These are phyloP conservation scores for Metschnikowia continentalis DNA, from an alignment of 805 yeast genomes.

Conservation along the genomic window DNA sequence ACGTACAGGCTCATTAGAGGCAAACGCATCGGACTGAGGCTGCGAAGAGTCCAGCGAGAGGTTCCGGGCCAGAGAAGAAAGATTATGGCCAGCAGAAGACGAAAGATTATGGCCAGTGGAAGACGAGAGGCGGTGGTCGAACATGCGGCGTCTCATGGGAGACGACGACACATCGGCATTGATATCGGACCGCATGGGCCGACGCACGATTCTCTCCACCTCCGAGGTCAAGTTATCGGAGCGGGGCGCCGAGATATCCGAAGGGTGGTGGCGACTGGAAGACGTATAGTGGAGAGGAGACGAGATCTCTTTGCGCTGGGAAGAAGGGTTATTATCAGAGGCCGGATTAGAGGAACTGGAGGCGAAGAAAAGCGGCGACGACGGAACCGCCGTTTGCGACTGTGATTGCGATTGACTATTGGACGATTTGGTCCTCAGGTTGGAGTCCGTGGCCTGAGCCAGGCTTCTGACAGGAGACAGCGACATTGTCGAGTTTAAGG, in stretches of 20 bases:
- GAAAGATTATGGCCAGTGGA: constrained; percentile 13
- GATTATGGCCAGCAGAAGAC: constrained; percentile 10
- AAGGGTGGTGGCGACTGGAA: constrained; percentile 26
- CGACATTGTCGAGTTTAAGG: constrained; percentile 10
- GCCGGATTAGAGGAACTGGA: constrained; percentile 43
- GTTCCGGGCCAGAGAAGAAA: not conserved
- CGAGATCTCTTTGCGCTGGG: constrained; percentile 33
- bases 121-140: constrained; percentile 37
- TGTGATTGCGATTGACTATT: constrained; percentile 35
- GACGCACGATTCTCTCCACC: constrained; percentile 40
- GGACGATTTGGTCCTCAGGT: constrained; percentile 1
- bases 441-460: constrained; percentile 12
- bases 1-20: constrained; percentile 65
- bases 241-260: constrained; percentile 37
- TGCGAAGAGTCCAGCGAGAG: constrained; percentile 22
- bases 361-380: constrained; percentile 54
- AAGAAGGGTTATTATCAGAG: constrained; percentile 27
- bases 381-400: constrained; percentile 43
- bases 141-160: constrained; percentile 51
- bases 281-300: constrained; percentile 52
- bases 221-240: constrained; percentile 45
- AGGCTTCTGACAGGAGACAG: constrained; percentile 19
- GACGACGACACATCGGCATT: constrained; percentile 72
- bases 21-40: constrained; percentile 25
- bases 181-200: constrained; percentile 72